phyloP scores from a whole-genome alignment of 164 flowering plant genomes.

The Aristolochia californica region DNA sequence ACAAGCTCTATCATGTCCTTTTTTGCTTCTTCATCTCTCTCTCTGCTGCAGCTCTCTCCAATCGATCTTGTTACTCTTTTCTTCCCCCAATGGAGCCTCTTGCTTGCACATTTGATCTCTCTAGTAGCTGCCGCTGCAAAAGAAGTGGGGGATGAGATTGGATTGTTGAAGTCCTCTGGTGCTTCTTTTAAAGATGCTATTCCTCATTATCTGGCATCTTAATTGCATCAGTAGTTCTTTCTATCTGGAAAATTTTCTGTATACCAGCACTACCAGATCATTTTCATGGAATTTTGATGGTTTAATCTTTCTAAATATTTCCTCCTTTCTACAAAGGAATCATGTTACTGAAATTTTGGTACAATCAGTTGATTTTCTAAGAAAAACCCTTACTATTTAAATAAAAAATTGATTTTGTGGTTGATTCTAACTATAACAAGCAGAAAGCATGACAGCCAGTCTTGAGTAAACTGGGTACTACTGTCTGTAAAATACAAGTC shows the following conservation, averaged over 20 bases:
- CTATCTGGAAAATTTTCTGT: conserved; percentile 8
- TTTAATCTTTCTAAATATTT: conserved; percentile 17
- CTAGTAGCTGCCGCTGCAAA: conserved; percentile 76
- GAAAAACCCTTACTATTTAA: too few relatives aligned
- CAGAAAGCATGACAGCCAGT: too few relatives aligned
- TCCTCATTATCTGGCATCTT: conserved; percentile 61
- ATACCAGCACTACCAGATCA: conserved; percentile 8
- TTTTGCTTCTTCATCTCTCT: conserved; percentile 63
- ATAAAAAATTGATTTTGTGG: too few relatives aligned
- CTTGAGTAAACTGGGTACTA: too few relatives aligned
- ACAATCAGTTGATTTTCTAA: not conserved
- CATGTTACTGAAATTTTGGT: not conserved
- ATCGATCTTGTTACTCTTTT: conserved; percentile 29
- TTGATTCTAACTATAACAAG: too few relatives aligned
- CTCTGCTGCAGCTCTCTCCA: conserved; percentile 27
- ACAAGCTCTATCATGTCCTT: conserved; percentile 77
- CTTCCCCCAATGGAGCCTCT: conserved; percentile 45
- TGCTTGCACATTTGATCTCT: conserved; percentile 45
- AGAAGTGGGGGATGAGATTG: conserved; percentile 75
- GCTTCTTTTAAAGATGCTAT: conserved; percentile 66
- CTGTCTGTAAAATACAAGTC: too few relatives aligned
- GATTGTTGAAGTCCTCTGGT: conserved; percentile 64
- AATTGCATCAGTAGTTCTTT: conserved; percentile 32
- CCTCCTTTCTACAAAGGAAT: not conserved
- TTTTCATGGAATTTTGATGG: conserved; percentile 24